Evolutionary conservation across 371 early-diverging fungal genomes (phyloP), one percentile per base, ranked within the genome.

Genomic region (Rhizomucor pusillus): DNA sequence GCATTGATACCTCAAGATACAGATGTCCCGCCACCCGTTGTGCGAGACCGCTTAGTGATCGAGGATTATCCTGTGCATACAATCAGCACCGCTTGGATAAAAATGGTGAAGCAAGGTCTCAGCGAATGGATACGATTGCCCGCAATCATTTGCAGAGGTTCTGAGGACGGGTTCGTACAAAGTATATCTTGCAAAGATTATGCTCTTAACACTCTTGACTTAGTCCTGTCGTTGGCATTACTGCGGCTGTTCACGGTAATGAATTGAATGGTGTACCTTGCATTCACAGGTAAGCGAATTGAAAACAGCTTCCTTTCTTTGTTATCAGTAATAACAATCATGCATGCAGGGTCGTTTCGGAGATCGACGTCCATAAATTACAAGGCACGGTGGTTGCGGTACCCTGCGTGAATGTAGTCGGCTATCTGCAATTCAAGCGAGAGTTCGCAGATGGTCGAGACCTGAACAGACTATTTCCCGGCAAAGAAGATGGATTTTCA

Each of bases 201-300:
- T n/a, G n/a, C n/a, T n/a, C n/a, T 23, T 34, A 52, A 6, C 20
- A 13, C 7, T 35, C 13, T 46, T 12, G 24, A 33, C 25, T 34
- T 9, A 63, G 65, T 3, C 66, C 71, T n/a, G 66, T 67, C 14
- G 66, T 70, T n/a, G 66, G 67, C 35, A 64, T 67, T 57, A 88
- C 89, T 1, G 87, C 84, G 53, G 95, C 90, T 1, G 79, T 94
- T 13, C 95, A 94, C 62, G 94, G 95, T 50, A 93, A 94, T 61
- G 95, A 94, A 59, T 76, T 94, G 48, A 94, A 94, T 59, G 95
- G 95, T 29, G 91, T 94, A 18, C 93, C 93, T 6, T 83, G 92
- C 60, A 93, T 93, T 35, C 95, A 94, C 63, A 82, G 90, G 44
- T 75, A 84, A 54, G 24, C 29, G 29, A 29, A 29, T 14, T 12